Evolutionary conservation across 257 asterid genomes (phyloP).

Genomic region (Solanum sitiens): DNA sequence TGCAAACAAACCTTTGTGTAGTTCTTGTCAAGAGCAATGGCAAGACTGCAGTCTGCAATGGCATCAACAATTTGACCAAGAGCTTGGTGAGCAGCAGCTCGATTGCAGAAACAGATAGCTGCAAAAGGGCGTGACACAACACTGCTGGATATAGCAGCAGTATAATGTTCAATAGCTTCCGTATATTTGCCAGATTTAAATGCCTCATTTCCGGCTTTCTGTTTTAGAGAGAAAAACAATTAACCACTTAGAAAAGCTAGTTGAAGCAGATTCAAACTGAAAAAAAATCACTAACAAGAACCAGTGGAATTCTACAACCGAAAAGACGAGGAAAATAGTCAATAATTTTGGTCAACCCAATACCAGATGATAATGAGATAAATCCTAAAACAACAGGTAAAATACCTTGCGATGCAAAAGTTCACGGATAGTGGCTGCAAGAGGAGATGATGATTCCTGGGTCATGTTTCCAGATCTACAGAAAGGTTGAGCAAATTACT

Average conservation of each 20-base stretch:
- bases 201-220: slow-evolving; percentile 94
- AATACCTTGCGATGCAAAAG: slow-evolving; percentile 63
- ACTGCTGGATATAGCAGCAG: slow-evolving; percentile 69
- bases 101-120: slow-evolving; percentile 94
- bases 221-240: slow-evolving; percentile 5
- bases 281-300: neutral
- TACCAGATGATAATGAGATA: neutral
- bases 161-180: slow-evolving; percentile 87
- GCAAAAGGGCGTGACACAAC: slow-evolving; percentile 72
- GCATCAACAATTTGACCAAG: slow-evolving; percentile 73
- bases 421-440: slow-evolving; percentile 64
- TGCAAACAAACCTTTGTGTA: slow-evolving; percentile 58
- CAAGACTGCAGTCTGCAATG: slow-evolving; percentile 88
- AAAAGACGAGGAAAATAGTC: neutral
- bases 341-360: neutral
- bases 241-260: neutral
- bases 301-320: neutral
- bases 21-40: slow-evolving; percentile 75
- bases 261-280: neutral
- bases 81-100: slow-evolving; percentile 96
- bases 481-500: slow-evolving; percentile 8
- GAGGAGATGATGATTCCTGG: slow-evolving; percentile 31
- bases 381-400: neutral
- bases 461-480: slow-evolving; percentile 32
- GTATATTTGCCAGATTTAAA: slow-evolving; percentile 55